Percentiles rank a stretch among this genome's conserved stretches.
Conservation (phyloP, 495 filamentous ascomycete genomes). For the Podospora pseudopauciseta region DNA sequence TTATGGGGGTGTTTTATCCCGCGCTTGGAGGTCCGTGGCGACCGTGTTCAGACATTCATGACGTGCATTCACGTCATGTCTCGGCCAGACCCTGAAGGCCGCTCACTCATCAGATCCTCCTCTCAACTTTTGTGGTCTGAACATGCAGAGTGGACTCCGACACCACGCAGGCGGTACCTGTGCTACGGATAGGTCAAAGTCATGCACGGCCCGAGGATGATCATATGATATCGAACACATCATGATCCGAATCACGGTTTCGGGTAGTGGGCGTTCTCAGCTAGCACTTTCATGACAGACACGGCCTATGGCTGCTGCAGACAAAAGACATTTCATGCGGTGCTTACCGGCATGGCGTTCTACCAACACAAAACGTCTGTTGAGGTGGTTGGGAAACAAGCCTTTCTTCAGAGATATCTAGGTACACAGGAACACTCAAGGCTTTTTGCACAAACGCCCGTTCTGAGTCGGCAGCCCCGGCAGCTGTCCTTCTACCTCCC, state of each 20-base stretch:
- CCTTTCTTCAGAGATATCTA: neutral
- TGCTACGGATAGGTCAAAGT: too few relatives aligned
- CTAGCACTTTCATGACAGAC: too few relatives aligned
- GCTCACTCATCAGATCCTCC: too few relatives aligned
- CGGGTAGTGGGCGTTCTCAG: neutral
- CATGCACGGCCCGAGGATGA: neutral
- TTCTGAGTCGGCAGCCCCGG: constrained; percentile 34
- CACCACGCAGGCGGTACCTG: too few relatives aligned
- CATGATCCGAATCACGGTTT: neutral
- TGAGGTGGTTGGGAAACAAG: too few relatives aligned
- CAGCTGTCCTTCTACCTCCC: constrained; percentile 31
- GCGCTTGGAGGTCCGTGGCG: neutral
- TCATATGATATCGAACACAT: neutral
- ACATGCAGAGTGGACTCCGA: too few relatives aligned
- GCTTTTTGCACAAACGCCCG: constrained; percentile 33
- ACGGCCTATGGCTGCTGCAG: neutral
- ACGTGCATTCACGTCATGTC: neutral
- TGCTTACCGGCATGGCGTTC: neutral
- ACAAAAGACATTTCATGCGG: neutral
- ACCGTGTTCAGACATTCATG: neutral
- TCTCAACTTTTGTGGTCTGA: too few relatives aligned
- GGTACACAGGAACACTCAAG: neutral
- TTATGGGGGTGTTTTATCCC: neutral
- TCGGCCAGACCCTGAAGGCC: neutral
- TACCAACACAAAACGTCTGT: too few relatives aligned